Conservation (phyloP, 129 eudicot genomes). For the Chrysanthemum makinoi region DNA sequence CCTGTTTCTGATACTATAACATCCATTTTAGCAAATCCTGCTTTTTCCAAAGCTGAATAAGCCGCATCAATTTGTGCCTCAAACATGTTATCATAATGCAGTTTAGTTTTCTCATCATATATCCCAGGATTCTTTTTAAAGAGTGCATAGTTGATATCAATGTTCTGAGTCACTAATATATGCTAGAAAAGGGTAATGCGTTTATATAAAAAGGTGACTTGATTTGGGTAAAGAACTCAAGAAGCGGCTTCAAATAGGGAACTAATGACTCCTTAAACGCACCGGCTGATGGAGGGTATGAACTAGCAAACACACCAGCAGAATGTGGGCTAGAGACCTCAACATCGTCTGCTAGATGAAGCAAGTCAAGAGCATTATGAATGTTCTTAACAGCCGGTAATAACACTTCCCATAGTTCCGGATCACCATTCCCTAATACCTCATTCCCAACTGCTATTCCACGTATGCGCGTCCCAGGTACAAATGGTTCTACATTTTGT, state of each 20-base stretch:
- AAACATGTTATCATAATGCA: conserved; percentile 94
- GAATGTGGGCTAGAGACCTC: conserved; percentile 93
- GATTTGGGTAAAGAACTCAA: conserved; percentile 52
- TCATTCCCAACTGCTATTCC: conserved; percentile 95
- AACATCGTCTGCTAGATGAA: conserved; percentile 40
- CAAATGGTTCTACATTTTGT: conserved; percentile 67
- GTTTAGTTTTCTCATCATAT: conserved; percentile 58
- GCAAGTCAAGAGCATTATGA: conserved; percentile 58
- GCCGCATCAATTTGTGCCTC: conserved; percentile 89
- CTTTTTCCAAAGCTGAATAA: conserved; percentile 77
- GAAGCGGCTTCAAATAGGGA: conserved; percentile 74
- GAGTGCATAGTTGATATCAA: conserved; percentile 73
- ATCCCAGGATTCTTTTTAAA: conserved; percentile 60
- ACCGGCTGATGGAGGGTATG: conserved; percentile 88
- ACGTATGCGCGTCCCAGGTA: conserved; percentile 58
- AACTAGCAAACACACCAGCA: conserved; percentile 70
- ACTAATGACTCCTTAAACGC: conserved; percentile 64
- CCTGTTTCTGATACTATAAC: conserved; percentile 98
- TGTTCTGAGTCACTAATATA: conserved; percentile 73
- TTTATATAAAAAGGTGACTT: conserved; percentile 85
- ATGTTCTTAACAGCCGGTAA: conserved; percentile 63
- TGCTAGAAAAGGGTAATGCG: conserved; percentile 75
- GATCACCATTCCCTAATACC: conserved; percentile 51
- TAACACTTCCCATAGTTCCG: conserved; percentile 65
- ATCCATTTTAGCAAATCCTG: conserved; percentile 63